A percentile compares a stretch with the other conserved stretches of the same genome.
Evolutionary conservation across 1,284 basidiomycete species (phyloP).

Genomic region (Leucoagaricus sp.): DNA sequence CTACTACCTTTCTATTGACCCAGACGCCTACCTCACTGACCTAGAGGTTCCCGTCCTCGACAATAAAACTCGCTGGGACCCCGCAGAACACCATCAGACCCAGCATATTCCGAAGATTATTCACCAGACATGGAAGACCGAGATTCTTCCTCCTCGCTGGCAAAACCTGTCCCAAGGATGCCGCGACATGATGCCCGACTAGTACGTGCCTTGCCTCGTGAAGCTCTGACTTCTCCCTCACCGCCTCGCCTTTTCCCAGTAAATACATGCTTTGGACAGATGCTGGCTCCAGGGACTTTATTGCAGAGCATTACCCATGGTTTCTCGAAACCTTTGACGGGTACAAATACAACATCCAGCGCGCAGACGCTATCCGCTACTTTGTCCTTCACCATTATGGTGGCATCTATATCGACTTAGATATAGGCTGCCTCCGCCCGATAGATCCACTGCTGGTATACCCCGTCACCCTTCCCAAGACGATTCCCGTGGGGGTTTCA

Average conservation of each 20-base stretch:
- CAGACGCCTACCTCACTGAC: slow-evolving; percentile 78
- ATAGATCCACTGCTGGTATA: slow-evolving; percentile 88
- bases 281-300: slow-evolving; percentile 85
- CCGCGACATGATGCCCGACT: slow-evolving; percentile 91
- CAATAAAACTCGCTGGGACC: slow-evolving; percentile 57
- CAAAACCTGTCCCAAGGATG: slow-evolving; percentile 77
- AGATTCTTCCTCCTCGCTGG: slow-evolving; percentile 86
- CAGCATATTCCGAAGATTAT: slow-evolving; percentile 91
- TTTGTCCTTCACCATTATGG: slow-evolving; percentile 96
- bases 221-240: slow-evolving; percentile 8
- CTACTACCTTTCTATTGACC: slow-evolving; percentile 86
- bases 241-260: slow-evolving; percentile 39
- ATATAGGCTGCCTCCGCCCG: slow-evolving; percentile 92
- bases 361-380: slow-evolving; percentile 97
- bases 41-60: slow-evolving; percentile 68
- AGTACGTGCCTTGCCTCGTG: slow-evolving; percentile 59
- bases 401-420: slow-evolving; percentile 95
- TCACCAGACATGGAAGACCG: slow-evolving; percentile 98
- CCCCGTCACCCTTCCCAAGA: slow-evolving; percentile 91
- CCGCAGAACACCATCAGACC: slow-evolving; percentile 55
- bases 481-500: slow-evolving; percentile 95
- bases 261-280: slow-evolving; percentile 99
- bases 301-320: slow-evolving; percentile 87
- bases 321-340: slow-evolving; percentile 92
- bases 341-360: slow-evolving; percentile 94